These are phyloP conservation scores for Domatiomyces catenatus DNA, from an alignment of 2,329 filamentous ascomycete species.

Conservation along the genomic window DNA sequence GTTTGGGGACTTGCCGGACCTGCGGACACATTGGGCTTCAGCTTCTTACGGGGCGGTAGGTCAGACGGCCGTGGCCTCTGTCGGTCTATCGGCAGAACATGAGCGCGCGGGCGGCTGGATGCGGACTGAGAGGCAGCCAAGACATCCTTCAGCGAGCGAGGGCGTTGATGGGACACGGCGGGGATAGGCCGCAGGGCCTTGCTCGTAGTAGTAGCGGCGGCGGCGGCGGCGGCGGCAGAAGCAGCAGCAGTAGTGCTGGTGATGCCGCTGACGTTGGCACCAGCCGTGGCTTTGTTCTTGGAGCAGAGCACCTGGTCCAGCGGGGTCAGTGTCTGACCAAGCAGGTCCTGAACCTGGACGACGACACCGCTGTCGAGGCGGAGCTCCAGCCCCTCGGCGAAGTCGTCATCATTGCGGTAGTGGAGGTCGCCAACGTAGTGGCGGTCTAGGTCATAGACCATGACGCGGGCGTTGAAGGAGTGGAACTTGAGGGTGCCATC, in stretches of 20 bases:
- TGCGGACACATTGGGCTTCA: slow-evolving; percentile 23
- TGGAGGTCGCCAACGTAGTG: slow-evolving; percentile 76
- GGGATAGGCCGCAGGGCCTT: slow-evolving; percentile 8
- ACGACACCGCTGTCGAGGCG: slow-evolving; percentile 61
- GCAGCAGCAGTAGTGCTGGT: slow-evolving; percentile 23
- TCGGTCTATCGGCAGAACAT: slow-evolving; percentile 51
- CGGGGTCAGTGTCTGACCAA: slow-evolving; percentile 63
- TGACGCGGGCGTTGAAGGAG: slow-evolving; percentile 76
- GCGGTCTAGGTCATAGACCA: slow-evolving; percentile 72
- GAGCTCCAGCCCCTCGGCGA: slow-evolving; percentile 71
- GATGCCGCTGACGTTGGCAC: slow-evolving; percentile 29
- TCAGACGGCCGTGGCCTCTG: slow-evolving; percentile 25
- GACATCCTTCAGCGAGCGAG: slow-evolving; percentile 46
- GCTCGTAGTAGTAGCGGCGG: slow-evolving; percentile 23
- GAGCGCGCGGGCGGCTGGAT: slow-evolving; percentile 44
- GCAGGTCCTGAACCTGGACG: slow-evolving; percentile 63
- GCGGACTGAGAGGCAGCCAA: slow-evolving; percentile 51
- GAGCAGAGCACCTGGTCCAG: slow-evolving; percentile 49
- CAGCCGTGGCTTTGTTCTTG: slow-evolving; percentile 23
- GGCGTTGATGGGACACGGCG: slow-evolving; percentile 31
- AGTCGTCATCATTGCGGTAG: slow-evolving; percentile 52
- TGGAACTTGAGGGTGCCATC: slow-evolving; percentile 81
- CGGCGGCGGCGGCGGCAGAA: slow-evolving; percentile 18
- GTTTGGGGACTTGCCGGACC: slow-evolving; percentile 11
- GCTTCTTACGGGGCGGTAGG: slow-evolving; percentile 14